A percentile compares a stretch with the other conserved stretches of the same genome.
Conservation (phyloP, 805 yeast species). For the Myxozyma monticola region DNA sequence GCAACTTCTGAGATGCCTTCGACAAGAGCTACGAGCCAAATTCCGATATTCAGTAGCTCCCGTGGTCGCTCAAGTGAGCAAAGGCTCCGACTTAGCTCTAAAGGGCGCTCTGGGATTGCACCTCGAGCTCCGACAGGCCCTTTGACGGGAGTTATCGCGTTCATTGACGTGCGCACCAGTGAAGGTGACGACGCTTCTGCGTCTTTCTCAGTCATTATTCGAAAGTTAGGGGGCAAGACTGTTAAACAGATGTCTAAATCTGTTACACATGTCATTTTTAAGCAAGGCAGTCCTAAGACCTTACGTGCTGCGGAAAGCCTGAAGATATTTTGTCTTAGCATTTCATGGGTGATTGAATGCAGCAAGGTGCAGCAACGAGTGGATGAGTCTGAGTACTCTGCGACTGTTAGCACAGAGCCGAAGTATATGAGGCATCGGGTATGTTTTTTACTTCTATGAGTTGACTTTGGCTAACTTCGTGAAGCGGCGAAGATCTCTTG, state of each 20-base stretch:
- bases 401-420: neutral
- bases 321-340: slow-evolving; percentile 13
- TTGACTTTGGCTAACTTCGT: neutral
- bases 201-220: slow-evolving; percentile 16
- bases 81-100: too few species aligned
- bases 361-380: neutral
- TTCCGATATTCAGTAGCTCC: too few species aligned
- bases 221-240: slow-evolving; percentile 28
- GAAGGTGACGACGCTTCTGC: slow-evolving; percentile 30
- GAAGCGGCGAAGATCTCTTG: slow-evolving; percentile 15
- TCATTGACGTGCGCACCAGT: slow-evolving; percentile 25
- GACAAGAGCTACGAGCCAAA: too few species aligned
- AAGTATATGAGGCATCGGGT: slow-evolving; percentile 9
- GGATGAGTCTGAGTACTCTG: neutral
- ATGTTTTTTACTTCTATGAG: neutral
- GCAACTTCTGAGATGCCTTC: too few species aligned
- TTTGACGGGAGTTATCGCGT: slow-evolving; percentile 18
- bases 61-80: too few species aligned
- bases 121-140: too few species aligned
- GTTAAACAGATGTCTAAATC: slow-evolving; percentile 9
- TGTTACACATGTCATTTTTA: slow-evolving; percentile 30
- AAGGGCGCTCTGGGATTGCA: too few species aligned
- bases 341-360: slow-evolving; percentile 29
- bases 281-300: slow-evolving; percentile 28
- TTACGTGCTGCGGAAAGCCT: slow-evolving; percentile 14